phyloP scores from a whole-genome alignment of 768 basidiomycete genomes.

The Nidularia sp. region DNA sequence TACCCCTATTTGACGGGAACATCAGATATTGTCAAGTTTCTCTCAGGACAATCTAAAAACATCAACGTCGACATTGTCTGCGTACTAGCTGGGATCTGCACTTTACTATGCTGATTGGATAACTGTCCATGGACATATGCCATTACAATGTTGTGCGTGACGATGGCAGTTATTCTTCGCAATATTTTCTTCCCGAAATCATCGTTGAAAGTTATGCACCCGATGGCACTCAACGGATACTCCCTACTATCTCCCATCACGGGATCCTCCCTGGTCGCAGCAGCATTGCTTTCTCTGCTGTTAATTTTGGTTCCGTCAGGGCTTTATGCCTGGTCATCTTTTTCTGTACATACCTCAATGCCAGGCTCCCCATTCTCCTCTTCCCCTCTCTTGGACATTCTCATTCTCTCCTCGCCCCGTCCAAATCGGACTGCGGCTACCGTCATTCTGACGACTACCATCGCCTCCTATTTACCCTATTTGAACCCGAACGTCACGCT shows the following conservation, averaged over 20 bases:
- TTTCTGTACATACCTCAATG: constrained; percentile 6
- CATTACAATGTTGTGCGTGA: constrained; percentile 17
- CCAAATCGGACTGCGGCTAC: constrained; percentile 21
- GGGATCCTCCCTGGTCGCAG: constrained; percentile 8
- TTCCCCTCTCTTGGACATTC: constrained; percentile 30
- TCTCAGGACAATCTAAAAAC: too few species aligned
- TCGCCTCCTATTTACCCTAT: constrained; percentile 31
- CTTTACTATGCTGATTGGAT: constrained; percentile 20
- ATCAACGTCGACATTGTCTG: too few species aligned
- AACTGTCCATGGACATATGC: constrained; percentile 35
- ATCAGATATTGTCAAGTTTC: not conserved
- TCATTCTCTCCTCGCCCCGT: constrained; percentile 34
- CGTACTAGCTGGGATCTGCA: constrained; percentile 6
- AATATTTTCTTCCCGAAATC: not conserved
- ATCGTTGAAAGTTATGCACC: not conserved
- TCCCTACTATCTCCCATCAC: too few species aligned
- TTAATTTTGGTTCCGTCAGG: constrained; percentile 7
- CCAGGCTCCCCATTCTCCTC: constrained; percentile 13
- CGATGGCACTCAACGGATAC: not conserved
- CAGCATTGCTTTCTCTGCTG: constrained; percentile 12
- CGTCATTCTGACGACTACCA: constrained; percentile 27
- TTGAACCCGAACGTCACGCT: constrained; percentile 21
- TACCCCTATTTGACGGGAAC: constrained; percentile 10
- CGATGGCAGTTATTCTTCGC: constrained; percentile 12
- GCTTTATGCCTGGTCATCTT: constrained; percentile 1